phyloP scores from a whole-genome alignment of 192 early-diverging fungal genomes.

The Entomortierella beljakovae region DNA sequence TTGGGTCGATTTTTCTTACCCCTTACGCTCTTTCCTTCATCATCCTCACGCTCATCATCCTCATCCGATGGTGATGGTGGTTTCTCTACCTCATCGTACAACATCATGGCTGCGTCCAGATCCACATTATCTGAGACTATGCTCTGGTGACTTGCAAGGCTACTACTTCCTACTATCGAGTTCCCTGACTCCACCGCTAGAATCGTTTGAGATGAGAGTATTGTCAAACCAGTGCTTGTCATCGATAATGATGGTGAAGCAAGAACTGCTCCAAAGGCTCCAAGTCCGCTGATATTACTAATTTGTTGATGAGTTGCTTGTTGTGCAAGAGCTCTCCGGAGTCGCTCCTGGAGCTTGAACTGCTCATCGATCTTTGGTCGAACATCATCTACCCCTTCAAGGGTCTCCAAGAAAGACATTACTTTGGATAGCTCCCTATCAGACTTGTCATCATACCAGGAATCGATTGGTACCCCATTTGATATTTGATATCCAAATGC shows the following conservation, averaged over 20 bases:
- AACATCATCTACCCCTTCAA: conserved; percentile 73
- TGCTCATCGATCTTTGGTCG: conserved; percentile 70
- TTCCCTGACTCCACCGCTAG: neutral
- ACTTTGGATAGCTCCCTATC: conserved; percentile 74
- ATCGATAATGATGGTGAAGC: conserved; percentile 8
- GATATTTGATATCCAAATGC: conserved; percentile 80
- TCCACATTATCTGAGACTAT: conserved; percentile 27
- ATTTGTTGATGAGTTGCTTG: conserved; percentile 39
- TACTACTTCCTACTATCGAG: neutral
- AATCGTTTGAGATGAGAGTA: neutral
- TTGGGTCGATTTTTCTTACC: neutral
- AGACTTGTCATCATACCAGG: conserved; percentile 77
- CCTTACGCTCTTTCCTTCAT: conserved; percentile 8
- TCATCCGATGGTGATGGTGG: conserved; percentile 34
- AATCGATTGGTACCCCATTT: conserved; percentile 79
- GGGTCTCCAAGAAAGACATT: conserved; percentile 69
- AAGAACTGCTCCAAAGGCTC: conserved; percentile 16
- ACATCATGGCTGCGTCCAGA: conserved; percentile 33
- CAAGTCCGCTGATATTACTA: conserved; percentile 29
- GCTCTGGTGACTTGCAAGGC: conserved; percentile 25
- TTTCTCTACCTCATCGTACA: conserved; percentile 38
- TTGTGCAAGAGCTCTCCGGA: conserved; percentile 21
- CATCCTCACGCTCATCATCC: conserved; percentile 26
- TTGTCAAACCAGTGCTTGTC: neutral
- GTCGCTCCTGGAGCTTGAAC: conserved; percentile 55